A percentile compares a stretch with the other conserved stretches of the same genome.
Conservation (phyloP, 2,329 filamentous ascomycete species). For the Scytalidium lignicola region DNA sequence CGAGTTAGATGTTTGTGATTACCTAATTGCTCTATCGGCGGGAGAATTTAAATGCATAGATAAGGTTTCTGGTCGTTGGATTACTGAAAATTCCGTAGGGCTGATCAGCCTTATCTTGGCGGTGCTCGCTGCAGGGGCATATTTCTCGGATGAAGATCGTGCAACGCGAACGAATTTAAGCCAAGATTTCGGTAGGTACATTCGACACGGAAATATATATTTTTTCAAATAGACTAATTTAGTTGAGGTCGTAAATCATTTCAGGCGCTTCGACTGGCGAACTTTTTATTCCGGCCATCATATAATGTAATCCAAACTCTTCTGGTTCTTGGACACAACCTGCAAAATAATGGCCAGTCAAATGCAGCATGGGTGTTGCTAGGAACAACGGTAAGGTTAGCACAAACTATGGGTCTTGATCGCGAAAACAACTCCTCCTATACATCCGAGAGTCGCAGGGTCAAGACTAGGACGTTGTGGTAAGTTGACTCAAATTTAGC, state of each 20-base stretch:
- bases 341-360: slow-evolving; percentile 3
- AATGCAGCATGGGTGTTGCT: slow-evolving; percentile 2
- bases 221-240: background rate
- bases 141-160: slow-evolving; percentile 1
- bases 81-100: background rate
- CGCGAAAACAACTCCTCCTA: slow-evolving; percentile 1
- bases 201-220: background rate
- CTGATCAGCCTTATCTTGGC: slow-evolving; percentile 1
- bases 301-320: slow-evolving; percentile 1
- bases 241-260: slow-evolving; percentile 1
- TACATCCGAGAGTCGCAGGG: too few relatives aligned
- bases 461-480: slow-evolving; percentile 5
- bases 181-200: slow-evolving; percentile 1
- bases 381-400: slow-evolving; percentile 51
- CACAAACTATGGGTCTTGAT: slow-evolving; percentile 57
- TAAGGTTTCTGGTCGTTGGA: background rate
- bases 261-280: background rate
- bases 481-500: background rate
- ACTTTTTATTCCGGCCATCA: slow-evolving; percentile 1
- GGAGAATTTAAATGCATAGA: too few relatives aligned
- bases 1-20: too few relatives aligned
- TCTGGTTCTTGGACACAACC: slow-evolving; percentile 1
- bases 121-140: slow-evolving; percentile 2
- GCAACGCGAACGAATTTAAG: slow-evolving; percentile 1
- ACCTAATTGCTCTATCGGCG: too few relatives aligned